Evolutionary conservation across 768 basidiomycete genomes (phyloP), one percentile per base, ranked within the genome.

Genomic region (Mycena vitilis): DNA sequence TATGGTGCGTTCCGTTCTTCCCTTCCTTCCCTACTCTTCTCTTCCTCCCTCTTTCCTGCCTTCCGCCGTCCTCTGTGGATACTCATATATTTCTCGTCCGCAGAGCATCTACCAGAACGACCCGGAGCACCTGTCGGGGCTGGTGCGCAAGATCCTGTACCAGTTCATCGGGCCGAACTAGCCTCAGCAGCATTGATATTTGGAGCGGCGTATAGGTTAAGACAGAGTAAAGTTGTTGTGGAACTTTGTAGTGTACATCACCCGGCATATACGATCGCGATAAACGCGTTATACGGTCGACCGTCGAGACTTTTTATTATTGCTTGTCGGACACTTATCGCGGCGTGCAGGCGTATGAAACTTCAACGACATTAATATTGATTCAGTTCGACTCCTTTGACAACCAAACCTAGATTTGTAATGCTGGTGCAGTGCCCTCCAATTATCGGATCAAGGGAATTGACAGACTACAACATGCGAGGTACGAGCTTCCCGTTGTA

Each of bases 101-200:
- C 66, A 93, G 92, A 90, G 86, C 73, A 91, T 88, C 18, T 96
- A 95, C 73, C 93, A 95, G 83, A 76, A 75, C 60, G 68, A 65
- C 49, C 66, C 62, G 8, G 37, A 95, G 53, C 90, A 94, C 75
- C 84, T 96, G 15, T 94, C 91, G 0, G 91, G 94, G 1, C 82
- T 96, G 13, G 93, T 96, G 7, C 83, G 94, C 68, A 83, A 91
- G 65, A 88, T 96, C 70, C 70, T 96, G 74, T 96, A 95, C 76
- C 95, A 96, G 74, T 94, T 96, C 68, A 89, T 96, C 75, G 95
- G 95, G 4, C 93, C 95, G 2, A 95, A 95, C 77, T 95, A 40
- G 54, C 44, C n/a, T 54, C 20, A 22, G 47, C 10, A 22, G 47
- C 13, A 30, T 30, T 30, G 5, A 30, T 30, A 30, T 30, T 30